These are phyloP conservation scores for Aspergillus texensis DNA, from an alignment of 2,329 filamentous ascomycete species.

Conservation along the genomic window DNA sequence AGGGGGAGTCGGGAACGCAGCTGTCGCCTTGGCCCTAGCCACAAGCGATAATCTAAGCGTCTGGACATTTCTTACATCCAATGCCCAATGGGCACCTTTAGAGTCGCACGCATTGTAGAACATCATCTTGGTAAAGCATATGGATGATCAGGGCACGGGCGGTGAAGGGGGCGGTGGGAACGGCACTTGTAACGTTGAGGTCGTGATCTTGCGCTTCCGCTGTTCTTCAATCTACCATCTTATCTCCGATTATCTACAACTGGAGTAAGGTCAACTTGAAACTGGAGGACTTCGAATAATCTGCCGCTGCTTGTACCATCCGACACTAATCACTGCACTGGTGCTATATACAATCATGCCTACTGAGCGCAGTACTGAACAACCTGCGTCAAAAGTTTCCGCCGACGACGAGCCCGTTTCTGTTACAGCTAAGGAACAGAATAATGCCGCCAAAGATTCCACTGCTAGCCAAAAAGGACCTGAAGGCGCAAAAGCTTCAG, in stretches of 20 bases:
- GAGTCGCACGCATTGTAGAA: neutral
- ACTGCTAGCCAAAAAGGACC: constrained; percentile 14
- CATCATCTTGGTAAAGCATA: neutral
- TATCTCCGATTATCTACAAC: constrained; percentile 1
- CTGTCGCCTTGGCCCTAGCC: constrained; percentile 4
- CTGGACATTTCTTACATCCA: constrained; percentile 9
- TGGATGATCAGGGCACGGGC: neutral
- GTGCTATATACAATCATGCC: constrained; percentile 14
- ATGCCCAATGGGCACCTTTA: neutral
- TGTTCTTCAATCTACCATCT: neutral
- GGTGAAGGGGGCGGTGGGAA: constrained; percentile 6
- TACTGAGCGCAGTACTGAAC: constrained; percentile 9
- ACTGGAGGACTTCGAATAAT: neutral
- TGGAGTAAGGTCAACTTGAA: neutral
- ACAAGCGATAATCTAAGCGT: neutral
- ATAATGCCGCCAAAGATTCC: constrained; percentile 14
- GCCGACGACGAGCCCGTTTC: constrained; percentile 17
- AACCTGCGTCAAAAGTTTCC: constrained; percentile 16
- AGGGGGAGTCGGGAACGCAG: neutral
- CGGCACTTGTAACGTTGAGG: neutral
- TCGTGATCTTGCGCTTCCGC: neutral
- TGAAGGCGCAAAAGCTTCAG: neutral
- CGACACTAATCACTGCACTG: neutral
- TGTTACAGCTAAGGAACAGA: constrained; percentile 12
- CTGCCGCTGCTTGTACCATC: too few species aligned